A percentile compares a stretch with the other conserved stretches of the same genome.
phyloP scores from a whole-genome alignment of 495 filamentous ascomycete genomes.

The Entonaema liquescens region DNA sequence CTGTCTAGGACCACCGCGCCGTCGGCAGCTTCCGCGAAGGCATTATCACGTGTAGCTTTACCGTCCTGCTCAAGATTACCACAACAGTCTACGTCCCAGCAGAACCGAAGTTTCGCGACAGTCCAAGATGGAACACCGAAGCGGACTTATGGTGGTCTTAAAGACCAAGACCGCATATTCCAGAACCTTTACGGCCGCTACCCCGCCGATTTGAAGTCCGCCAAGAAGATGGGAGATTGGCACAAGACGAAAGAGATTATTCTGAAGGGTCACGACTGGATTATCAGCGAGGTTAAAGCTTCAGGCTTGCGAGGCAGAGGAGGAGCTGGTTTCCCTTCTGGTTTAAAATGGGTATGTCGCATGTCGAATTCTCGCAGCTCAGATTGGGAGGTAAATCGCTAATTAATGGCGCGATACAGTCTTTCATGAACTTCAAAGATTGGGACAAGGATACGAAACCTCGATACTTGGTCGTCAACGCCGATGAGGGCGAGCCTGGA shows the following conservation, averaged over 20 bases:
- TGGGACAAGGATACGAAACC: constrained; percentile 99
- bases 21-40: constrained; percentile 54
- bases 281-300: constrained; percentile 94
- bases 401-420: constrained; percentile 61
- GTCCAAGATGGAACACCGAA: constrained; percentile 82
- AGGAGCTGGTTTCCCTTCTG: constrained; percentile 96
- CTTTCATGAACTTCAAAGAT: constrained; percentile 99
- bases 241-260: constrained; percentile 99
- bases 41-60: constrained; percentile 51
- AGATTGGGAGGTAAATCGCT: constrained; percentile 25
- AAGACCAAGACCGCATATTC: constrained; percentile 97
- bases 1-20: constrained; percentile 59
- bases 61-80: constrained; percentile 54
- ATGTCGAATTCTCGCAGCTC: constrained; percentile 42
- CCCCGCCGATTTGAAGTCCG: constrained; percentile 86
- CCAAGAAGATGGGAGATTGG: constrained; percentile 99
- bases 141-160: constrained; percentile 82
- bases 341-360: constrained; percentile 97
- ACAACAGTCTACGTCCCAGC: constrained; percentile 49
- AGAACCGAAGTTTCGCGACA: constrained; percentile 73
- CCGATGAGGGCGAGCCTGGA: constrained; percentile 97
- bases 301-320: constrained; percentile 95
- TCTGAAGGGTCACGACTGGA: constrained; percentile 97
- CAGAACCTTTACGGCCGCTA: constrained; percentile 96
- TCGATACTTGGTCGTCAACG: constrained; percentile 96